Conservation (phyloP, 2,329 filamentous ascomycete genomes). For the Claviceps sp. region DNA sequence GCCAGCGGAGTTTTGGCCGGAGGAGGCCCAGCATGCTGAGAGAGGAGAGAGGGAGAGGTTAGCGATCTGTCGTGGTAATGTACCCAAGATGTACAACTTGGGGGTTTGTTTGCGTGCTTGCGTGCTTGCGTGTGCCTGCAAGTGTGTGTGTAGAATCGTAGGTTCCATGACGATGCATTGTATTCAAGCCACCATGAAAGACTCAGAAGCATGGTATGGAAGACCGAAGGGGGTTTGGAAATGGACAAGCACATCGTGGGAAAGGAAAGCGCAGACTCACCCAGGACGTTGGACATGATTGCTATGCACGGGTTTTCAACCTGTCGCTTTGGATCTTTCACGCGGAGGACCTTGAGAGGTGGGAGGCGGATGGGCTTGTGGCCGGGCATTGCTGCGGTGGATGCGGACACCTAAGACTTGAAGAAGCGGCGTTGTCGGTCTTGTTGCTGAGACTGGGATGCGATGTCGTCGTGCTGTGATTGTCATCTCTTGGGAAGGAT, state of each 20-base stretch:
- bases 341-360: constrained; percentile 40
- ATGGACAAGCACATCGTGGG: too few relatives aligned
- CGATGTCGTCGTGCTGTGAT: background rate
- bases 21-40: constrained; percentile 72
- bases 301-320: constrained; percentile 38
- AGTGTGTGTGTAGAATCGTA: too few relatives aligned
- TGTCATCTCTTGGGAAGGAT: too few relatives aligned
- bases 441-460: background rate
- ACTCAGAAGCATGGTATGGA: too few relatives aligned
- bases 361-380: constrained; percentile 44
- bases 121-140: background rate
- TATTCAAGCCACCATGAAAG: too few relatives aligned
- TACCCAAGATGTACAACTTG: background rate
- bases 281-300: constrained; percentile 44
- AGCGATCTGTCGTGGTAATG: background rate
- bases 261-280: constrained; percentile 20
- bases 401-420: background rate
- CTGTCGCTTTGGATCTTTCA: constrained; percentile 37
- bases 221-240: too few relatives aligned
- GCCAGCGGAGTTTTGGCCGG: constrained; percentile 50
- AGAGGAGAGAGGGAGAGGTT: background rate
- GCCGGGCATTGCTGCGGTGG: constrained; percentile 25
- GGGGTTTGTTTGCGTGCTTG: background rate
- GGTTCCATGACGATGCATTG: too few relatives aligned
- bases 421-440: background rate